Percentiles rank a stretch among this genome's conserved stretches.
Evolutionary conservation across 139 green algal genomes (phyloP).

Genomic region (Tetraselmis chui): DNA sequence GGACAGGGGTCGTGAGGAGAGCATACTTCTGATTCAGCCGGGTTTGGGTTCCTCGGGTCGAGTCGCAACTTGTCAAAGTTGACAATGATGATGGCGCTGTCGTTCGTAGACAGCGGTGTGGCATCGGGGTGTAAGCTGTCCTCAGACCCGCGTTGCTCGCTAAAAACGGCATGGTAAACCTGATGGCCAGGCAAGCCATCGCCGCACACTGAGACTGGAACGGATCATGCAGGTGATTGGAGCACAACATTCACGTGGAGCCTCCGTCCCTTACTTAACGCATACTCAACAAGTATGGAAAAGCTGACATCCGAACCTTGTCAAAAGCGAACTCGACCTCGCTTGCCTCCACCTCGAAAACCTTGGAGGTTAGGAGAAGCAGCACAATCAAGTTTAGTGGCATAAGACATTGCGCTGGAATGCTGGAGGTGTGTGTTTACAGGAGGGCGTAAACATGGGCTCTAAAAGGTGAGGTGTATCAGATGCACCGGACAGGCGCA

Average conservation of each 20-base stretch:
- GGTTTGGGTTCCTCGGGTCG: no score
- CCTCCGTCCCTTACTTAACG: no score
- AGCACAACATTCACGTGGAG: no score
- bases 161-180: not conserved
- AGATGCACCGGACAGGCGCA: not conserved
- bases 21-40: no score
- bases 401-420: not conserved
- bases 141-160: no score
- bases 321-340: not conserved
- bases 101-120: not conserved
- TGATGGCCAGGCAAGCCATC: not conserved
- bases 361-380: not conserved
- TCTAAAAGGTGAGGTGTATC: not conserved
- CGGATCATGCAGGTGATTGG: not conserved
- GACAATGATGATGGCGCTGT: not conserved
- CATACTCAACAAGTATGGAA: not conserved
- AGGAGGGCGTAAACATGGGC: not conserved
- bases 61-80: not conserved
- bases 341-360: not conserved
- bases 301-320: not conserved
- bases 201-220: not conserved
- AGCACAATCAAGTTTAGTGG: not conserved
- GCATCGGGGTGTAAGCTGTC: not conserved
- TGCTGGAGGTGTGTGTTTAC: not conserved
- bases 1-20: no score